Base-by-base conservation (phyloP, 177 flowering plant species). In the Vitis hybrid region DNA sequence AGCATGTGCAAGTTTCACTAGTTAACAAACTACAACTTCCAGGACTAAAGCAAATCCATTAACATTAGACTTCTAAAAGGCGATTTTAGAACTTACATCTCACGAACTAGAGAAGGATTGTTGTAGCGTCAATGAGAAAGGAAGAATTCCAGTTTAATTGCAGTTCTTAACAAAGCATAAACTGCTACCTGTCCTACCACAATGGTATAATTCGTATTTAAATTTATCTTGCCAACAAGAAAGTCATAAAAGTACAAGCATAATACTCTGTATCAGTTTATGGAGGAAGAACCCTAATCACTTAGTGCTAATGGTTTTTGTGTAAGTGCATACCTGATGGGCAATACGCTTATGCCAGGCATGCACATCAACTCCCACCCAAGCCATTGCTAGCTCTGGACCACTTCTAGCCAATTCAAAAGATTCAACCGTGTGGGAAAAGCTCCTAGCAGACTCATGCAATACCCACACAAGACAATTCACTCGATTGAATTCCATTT, bases 361-460 rank as follows among this genome's bases (percentile, higher is more conserved):
- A 80, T 86, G 82, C 56, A 87, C 87, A 79, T 88, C 92, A 67
- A 86, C 83, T 52, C 91, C 94, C 56, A 76, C 61, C 91, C 92
- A 90, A n/a, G 94, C 94, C 78, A 77, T 84, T n/a, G 89, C 75
- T 66, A 90, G 81, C 73, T 79, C 81, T 51, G 87, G 68, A 57
- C 78, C 68, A 7, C 76, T 80, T 78, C 81, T 74, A 54, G 70
- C 66, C 58, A 81, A 62, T 55, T 71, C 79, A 74, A 79, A 82
- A 11, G 74, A 69, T 75, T 81, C 77, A 62, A 80, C 76, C 2
- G 83, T 79, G 56, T 48, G 39, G 1, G 84, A 83, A 75, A 90
- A 90, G 73, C 88, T 83, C 57, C 78, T 74, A 11, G 88, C 89
- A 78, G 85, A 81, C 74, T 85, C 81, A 71, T 88, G 92, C 73